Evolutionary conservation across 2,329 filamentous ascomycete genomes (phyloP), one percentile per base, ranked within the genome.

Genomic region (Fusarium pseudoanthophilum): DNA sequence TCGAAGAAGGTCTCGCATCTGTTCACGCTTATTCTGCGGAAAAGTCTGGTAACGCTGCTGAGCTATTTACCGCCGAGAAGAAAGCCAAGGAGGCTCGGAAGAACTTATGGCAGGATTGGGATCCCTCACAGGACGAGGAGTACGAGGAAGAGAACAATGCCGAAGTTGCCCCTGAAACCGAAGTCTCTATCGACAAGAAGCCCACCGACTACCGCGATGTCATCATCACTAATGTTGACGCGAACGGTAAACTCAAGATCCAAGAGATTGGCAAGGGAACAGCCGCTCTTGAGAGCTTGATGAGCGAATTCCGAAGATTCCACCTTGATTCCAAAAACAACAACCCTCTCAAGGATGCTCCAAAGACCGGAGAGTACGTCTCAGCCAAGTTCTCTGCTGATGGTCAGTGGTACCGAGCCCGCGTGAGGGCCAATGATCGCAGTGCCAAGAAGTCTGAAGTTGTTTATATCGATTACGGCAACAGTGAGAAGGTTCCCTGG

Each of bases 1-100:
- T 99, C 4, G 96, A 98, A 83, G 96, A 99, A 83, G 96, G 96
- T 70, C 88, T 98, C 36, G 95, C 96, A 21, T 92, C 92, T 26
- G 95, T 99, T 21, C 95, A 98, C 81, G 91, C 92, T 64, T 98
- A 97, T 85, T 98, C 95, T 30, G 96, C 96, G 1, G 95, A 99
- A 85, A 97, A 97, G 86, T 93, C 94, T 21, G 95, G 95, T 73
- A 96, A 98, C 79, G 92, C 93, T 18, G 90, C 89, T 42, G 95
- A 98, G 84, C 90, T 98, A 14, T 92, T 95, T 78, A 92, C 92
- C 16, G 96, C 96, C 0, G 94, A 99, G 85, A 87, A 93, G 83
- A 92, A 90, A 78, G 96, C 96, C 53, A 98, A 99, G 86, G 94
- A 97, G 76, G 93, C 87, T 34, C 89, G 91, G 69, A 97, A 95